phyloP scores from a whole-genome alignment of 169 alveolate species.

The Cryptosporidium meleagridis region DNA sequence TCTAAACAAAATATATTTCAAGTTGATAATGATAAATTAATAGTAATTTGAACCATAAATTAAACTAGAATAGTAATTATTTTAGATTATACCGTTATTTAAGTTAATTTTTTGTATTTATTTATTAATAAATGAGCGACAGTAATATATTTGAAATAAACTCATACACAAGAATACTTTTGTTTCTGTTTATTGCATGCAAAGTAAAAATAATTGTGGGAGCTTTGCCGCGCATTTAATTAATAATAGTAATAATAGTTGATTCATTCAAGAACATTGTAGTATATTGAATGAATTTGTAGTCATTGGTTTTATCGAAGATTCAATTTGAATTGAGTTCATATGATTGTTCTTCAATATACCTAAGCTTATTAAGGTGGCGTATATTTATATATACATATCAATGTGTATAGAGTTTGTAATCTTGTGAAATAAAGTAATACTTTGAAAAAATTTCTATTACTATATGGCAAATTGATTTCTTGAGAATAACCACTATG shows the following conservation, averaged over 20 bases:
- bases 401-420: too few species aligned
- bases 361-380: too few species aligned
- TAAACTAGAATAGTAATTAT: neutral
- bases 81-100: neutral
- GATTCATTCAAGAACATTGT: too few species aligned
- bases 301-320: neutral
- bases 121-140: too few species aligned
- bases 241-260: too few species aligned
- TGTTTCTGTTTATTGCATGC: slow-evolving; percentile 5
- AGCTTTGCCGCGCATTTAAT: neutral
- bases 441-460: neutral
- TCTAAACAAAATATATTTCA: neutral
- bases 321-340: too few species aligned
- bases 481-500: neutral
- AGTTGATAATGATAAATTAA: neutral
- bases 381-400: too few species aligned
- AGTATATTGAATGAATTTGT: neutral
- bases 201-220: neutral
- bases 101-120: too few species aligned
- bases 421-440: neutral
- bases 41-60: neutral
- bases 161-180: neutral
- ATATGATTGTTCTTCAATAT: neutral
- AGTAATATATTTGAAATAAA: too few species aligned
- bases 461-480: neutral